Base-by-base conservation (phyloP, 2,329 filamentous ascomycete species). In the Ramichloridium luteum region DNA sequence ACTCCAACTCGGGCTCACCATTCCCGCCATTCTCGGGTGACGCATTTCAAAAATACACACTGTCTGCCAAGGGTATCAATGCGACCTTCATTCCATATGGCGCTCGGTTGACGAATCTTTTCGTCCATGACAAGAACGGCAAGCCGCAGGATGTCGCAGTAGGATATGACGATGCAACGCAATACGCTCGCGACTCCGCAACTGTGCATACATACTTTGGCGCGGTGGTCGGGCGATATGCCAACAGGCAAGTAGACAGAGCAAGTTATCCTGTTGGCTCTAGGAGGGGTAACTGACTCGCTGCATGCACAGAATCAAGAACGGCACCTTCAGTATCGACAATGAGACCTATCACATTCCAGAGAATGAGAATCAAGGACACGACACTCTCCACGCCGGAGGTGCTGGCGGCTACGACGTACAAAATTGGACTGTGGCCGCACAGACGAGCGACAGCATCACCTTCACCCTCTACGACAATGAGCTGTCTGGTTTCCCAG, bases 401-500 rank as follows among this genome's bases (percentile, higher is more conserved):
- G 54, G 54, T 23, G 72, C 41, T 13, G 46, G 47, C 1, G 51
- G 51, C 34, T 54, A 80, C 77, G 80, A 85, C 53, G 82, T 55
- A 51, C 56, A 50, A 13, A 82, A 85, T 59, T 88, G 80, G 56
- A 81, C 76, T 16, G 74, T 86, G 13, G 70, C 76, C n/a, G 62
- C 77, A 3, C 68, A 83, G 57, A 75, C 72, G 8, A 56, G 62
- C 28, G 64, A 65, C 51, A 78, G 70, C 51, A 80, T 88, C 54
- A 84, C 79, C 25, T 88, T 86, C 55, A 74, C 71, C 36, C 66
- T 88, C 27, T 68, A 77, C 32, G 81, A 88, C 49, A 65, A 71
- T 1, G 79, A 79, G 44, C 69, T 78, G 50, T 67, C 81, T 54
- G 81, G 81, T 23, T 86, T 88, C 58, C 81, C 81, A 0, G 81